Evolutionary conservation across 495 filamentous ascomycete genomes (phyloP), one percentile per base, ranked within the genome.

Genomic region (Tuber magnatum): DNA sequence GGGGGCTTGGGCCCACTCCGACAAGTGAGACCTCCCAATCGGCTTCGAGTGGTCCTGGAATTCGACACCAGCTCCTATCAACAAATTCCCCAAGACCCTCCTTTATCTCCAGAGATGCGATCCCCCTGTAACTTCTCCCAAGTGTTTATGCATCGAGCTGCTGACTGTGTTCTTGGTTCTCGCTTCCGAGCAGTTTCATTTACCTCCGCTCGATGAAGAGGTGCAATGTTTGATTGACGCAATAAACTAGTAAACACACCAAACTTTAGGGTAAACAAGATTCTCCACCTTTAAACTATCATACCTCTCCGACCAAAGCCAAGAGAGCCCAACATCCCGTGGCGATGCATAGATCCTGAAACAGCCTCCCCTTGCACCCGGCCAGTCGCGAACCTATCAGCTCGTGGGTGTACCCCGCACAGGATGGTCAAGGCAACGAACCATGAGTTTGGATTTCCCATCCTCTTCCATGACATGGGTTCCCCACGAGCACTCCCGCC

Each of bases 251-350:
- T 35, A 35, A 65, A 65, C 28, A 65, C 56, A 65, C 56, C 56
- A 65, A 65, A 65, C 56, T 65, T 65, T 65, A 65, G 35, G 35
- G 56, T 65, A 65, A 65, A 65, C 56, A 65, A 35, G 56, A 28
- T 65, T 65, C 56, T 20, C 56, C 28, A 65, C 32, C 56, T 65
- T 65, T 65, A n/a, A n/a, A n/a, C n/a, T n/a, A n/a, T n/a, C n/a
- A n/a, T n/a, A 32, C 6, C 28, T 28, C 56, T 35, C 28, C 32
- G 14, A 0, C 28, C 12, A 65, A 6, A 65, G 28, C 22, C 9
- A 61, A 61, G 56, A 65, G 56, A 65, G 56, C 56, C 35, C 56
- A 65, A 65, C 56, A 65, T 65, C 56, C 35, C 56, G 28, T 35
- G 32, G n/a, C 28, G 56, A 61, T 35, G 56, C 28, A 32, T 35